These are phyloP conservation scores for Penicillium sp. DNA, from an alignment of 2,329 filamentous ascomycete genomes.

Conservation along the genomic window DNA sequence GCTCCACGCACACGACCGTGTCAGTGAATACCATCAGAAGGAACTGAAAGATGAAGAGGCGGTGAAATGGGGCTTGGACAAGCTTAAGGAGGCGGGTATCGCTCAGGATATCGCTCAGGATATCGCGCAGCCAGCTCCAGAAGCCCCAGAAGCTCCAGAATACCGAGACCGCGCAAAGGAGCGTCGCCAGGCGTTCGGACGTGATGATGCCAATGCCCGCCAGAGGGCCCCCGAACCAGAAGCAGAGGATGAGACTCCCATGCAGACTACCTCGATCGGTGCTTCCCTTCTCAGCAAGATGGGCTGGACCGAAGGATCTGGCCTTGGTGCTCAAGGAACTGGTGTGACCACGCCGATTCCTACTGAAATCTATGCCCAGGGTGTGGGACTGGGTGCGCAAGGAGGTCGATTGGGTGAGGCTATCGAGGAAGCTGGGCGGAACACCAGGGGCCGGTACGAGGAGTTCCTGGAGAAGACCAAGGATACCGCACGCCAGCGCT, in stretches of 20 bases:
- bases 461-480: slow-evolving; percentile 51
- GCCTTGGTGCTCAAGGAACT: slow-evolving; percentile 50
- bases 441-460: slow-evolving; percentile 49
- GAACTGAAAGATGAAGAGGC: neutral
- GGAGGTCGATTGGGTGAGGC: slow-evolving; percentile 52
- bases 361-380: slow-evolving; percentile 51
- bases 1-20: neutral
- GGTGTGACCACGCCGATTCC: slow-evolving; percentile 50
- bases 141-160: slow-evolving; percentile 25
- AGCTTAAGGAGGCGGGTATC: neutral
- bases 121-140: neutral
- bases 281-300: slow-evolving; percentile 53
- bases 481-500: slow-evolving; percentile 49
- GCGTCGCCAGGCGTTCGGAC: slow-evolving; percentile 47
- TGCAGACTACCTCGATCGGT: slow-evolving; percentile 47
- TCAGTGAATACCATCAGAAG: neutral
- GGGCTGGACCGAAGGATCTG: slow-evolving; percentile 51
- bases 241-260: slow-evolving; percentile 31
- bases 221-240: slow-evolving; percentile 29
- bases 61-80: neutral
- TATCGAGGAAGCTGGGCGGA: slow-evolving; percentile 48
- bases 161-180: slow-evolving; percentile 51
- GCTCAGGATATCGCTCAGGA: neutral
- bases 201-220: slow-evolving; percentile 24
- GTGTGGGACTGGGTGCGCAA: slow-evolving; percentile 51